Conservation (phyloP, 2,329 filamentous ascomycete species). For the Nigrospora osmanthi region DNA sequence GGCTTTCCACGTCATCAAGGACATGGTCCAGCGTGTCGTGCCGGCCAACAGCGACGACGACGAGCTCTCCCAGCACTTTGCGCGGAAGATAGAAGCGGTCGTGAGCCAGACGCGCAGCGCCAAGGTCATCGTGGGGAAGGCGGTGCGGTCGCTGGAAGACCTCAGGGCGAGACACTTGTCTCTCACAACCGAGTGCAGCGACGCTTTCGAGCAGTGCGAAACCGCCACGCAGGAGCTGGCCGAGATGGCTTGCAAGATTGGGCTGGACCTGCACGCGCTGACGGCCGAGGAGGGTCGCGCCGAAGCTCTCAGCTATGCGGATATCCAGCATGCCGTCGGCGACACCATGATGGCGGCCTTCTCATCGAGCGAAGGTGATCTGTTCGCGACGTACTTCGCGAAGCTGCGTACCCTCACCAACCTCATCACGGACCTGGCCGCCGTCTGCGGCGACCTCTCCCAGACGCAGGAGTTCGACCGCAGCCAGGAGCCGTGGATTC, state of each 20-base stretch:
- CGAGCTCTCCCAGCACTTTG: slow-evolving; percentile 58
- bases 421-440: slow-evolving; percentile 62
- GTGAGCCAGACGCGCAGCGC: slow-evolving; percentile 70
- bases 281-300: slow-evolving; percentile 65
- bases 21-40: slow-evolving; percentile 60
- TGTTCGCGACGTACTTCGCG: slow-evolving; percentile 60
- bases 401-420: slow-evolving; percentile 58
- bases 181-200: slow-evolving; percentile 57
- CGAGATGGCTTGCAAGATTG: slow-evolving; percentile 58
- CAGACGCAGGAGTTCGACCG: slow-evolving; percentile 75
- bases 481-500: slow-evolving; percentile 70
- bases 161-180: slow-evolving; percentile 69
- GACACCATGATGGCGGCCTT: slow-evolving; percentile 44
- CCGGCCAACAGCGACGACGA: slow-evolving; percentile 52
- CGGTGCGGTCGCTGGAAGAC: slow-evolving; percentile 69
- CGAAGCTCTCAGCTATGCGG: slow-evolving; percentile 57
- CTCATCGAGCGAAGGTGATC: slow-evolving; percentile 53
- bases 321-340: slow-evolving; percentile 58
- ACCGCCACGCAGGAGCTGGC: slow-evolving; percentile 56
- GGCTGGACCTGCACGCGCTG: slow-evolving; percentile 55
- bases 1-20: slow-evolving; percentile 54
- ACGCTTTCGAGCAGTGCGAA: slow-evolving; percentile 65
- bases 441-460: slow-evolving; percentile 61
- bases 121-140: slow-evolving; percentile 77
- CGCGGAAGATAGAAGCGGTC: slow-evolving; percentile 62